Base-by-base conservation (phyloP, 2,329 filamentous ascomycete genomes). In the Neonectria sp. region DNA sequence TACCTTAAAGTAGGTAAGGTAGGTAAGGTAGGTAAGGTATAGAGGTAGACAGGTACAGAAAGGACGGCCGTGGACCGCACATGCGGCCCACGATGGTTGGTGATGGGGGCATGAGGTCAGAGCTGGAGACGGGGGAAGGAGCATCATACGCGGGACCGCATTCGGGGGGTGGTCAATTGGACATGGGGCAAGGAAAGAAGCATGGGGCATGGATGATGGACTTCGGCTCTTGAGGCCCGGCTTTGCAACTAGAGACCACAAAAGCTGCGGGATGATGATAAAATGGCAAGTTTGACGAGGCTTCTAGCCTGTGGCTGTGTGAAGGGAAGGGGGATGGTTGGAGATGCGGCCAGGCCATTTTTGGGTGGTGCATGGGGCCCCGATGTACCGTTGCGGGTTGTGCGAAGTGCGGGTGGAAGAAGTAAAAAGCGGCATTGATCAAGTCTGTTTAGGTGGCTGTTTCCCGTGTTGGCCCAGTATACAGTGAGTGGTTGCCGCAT, bases 11-110 rank as follows among this genome's bases (percentile, higher is more conserved):
- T 12, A 17, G 15, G 35, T 37, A 37, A 3, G 17, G 17, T 43
- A 43, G 37, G 17, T 7, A n/a, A 43, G 15, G 15, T 8, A 8
- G 37, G 5, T 43, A n/a, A 43, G 15, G 17, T 43, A 17, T 17
- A 6, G 17, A n/a, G 2, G 37, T n/a, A 43, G 6, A 17, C 4
- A 37, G 9, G 9, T 33, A 33, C 11, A 35, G 40, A 12, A 45
- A 48, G 31, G 37, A 53, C 49, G 37, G 31, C 33, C 35, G 37
- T 55, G 52, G 58, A 58, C 63, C 58, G 37, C 21, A 24, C 40
- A 58, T 74, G 73, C 68, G 73, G 55, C 73, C 70, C 33, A 55
- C 45, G 49, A 69, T 33, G 61, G 65, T 67, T 56, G 55, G 70
- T 67, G 59, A 68, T 65, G 67, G 73, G 71, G 45, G 51, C 63